A percentile compares a stretch with the other conserved stretches of the same genome.
phyloP scores from a whole-genome alignment of 306 rosid species.

The Quercus alba region DNA sequence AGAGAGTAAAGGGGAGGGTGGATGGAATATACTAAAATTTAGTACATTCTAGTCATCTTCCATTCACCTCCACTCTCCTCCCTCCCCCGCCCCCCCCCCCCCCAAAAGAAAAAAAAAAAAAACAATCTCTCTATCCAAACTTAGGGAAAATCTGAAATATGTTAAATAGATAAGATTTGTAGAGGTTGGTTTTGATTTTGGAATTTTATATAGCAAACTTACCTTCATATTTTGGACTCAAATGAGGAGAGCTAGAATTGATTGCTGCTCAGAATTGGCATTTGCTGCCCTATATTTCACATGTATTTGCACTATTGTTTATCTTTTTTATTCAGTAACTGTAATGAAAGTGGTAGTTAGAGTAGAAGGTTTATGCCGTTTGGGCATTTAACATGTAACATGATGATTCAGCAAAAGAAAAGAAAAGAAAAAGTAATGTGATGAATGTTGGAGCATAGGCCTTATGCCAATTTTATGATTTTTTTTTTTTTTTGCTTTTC shows the following conservation, averaged over 20 bases:
- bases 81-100: too few relatives aligned
- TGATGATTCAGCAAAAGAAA: too few relatives aligned
- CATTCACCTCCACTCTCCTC: too few relatives aligned
- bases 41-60: too few relatives aligned
- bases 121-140: too few relatives aligned
- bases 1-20: too few relatives aligned
- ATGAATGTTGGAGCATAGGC: not conserved
- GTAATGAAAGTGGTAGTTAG: not conserved
- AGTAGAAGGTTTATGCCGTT: not conserved
- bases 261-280: not conserved
- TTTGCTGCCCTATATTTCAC: not conserved
- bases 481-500: not conserved
- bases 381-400: not conserved
- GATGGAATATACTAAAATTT: too few relatives aligned
- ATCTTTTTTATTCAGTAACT: not conserved
- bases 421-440: not conserved
- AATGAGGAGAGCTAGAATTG: not conserved
- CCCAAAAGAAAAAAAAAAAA: too few relatives aligned
- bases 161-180: not conserved
- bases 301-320: not conserved
- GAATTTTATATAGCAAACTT: not conserved
- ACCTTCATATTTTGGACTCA: not conserved
- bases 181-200: not conserved
- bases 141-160: too few relatives aligned
- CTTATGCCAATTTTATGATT: not conserved